Evolutionary conservation across 768 basidiomycete genomes (phyloP).

Genomic region (Boletus rufocinnamomeus): DNA sequence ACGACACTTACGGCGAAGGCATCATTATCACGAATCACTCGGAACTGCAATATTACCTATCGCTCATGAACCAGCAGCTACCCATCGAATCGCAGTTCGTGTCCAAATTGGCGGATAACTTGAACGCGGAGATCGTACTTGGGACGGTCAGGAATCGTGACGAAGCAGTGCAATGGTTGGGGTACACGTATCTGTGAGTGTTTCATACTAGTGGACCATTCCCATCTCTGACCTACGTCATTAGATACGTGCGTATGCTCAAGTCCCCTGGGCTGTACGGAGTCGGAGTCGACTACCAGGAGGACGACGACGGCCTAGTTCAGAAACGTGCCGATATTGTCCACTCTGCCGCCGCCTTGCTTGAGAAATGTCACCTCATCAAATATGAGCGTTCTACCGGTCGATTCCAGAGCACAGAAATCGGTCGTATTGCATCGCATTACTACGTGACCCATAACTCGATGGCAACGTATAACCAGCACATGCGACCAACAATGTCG

Average conservation of each 20-base stretch:
- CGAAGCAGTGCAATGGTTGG: slow-evolving; percentile 97
- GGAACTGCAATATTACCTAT: slow-evolving; percentile 96
- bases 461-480: slow-evolving; percentile 97
- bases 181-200: slow-evolving; percentile 88
- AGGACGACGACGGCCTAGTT: slow-evolving; percentile 77
- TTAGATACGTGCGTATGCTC: slow-evolving; percentile 93
- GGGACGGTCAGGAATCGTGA: slow-evolving; percentile 94
- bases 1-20: slow-evolving; percentile 95
- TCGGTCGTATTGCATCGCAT: slow-evolving; percentile 92
- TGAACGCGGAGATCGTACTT: slow-evolving; percentile 96
- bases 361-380: slow-evolving; percentile 93
- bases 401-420: slow-evolving; percentile 88
- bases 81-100: slow-evolving; percentile 98
- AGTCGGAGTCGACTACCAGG: slow-evolving; percentile 87
- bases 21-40: slow-evolving; percentile 98
- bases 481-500: slow-evolving; percentile 84
- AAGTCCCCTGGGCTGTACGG: slow-evolving; percentile 85
- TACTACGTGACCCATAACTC: slow-evolving; percentile 95
- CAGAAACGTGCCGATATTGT: slow-evolving; percentile 95
- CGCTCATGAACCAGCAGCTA: slow-evolving; percentile 93
- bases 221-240: neutral
- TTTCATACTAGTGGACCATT: slow-evolving; percentile 5
- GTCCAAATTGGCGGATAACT: slow-evolving; percentile 86
- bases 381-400: slow-evolving; percentile 92
- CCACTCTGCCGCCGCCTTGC: slow-evolving; percentile 88